Evolutionary conservation across 75 land plant genomes (phyloP), one percentile per base, ranked within the genome.

Genomic region (Pseudotsuga menziesii): DNA sequence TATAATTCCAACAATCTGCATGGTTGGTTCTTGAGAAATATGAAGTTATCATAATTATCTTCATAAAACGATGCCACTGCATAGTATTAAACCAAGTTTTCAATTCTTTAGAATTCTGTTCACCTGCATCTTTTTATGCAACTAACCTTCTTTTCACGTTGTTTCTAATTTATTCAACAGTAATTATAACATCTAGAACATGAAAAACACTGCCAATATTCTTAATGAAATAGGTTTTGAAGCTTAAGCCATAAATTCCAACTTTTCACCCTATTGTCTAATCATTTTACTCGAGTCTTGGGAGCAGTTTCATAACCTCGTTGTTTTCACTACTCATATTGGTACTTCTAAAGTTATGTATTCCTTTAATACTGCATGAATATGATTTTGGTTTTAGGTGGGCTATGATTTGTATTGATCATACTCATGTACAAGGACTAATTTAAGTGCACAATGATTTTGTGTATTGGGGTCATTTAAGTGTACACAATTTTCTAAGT

Each of bases 51-150:
- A 88, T 87, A 96, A 93, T 92, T 84, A 78, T 96, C 99, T 57
- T 96, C 99, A 75, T 94, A 96, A 82, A 94, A 96, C 8, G 91
- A 97, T 61, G 98, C 99, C 74, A 97, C 99, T 56, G 97, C 64
- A 66, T 25, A 78, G 44, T n/a, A 69, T 36, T 69, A 35, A 44
- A 77, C 22, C 77, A 75, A 17, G 72, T 39, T 39, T 36, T 12
- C 23, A 12, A 35, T 16, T 26, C 52, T 61, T 54, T 67, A 26
- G 73, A 41, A 17, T 41, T 77, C 56, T 77, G 27, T 20, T 69
- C 66, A 41, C n/a, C 4, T 54, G 56, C 17, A 44, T n/a, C 56
- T 23, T 52, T 26, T 26, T 56, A 27, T 56, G 27, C 26, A 22
- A 8, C 74, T 17, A 74, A 58, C 13, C 14, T 23, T 36, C n/a